phyloP scores from a whole-genome alignment of 495 filamentous ascomycete species.

The Aspergillus ellipticus region DNA sequence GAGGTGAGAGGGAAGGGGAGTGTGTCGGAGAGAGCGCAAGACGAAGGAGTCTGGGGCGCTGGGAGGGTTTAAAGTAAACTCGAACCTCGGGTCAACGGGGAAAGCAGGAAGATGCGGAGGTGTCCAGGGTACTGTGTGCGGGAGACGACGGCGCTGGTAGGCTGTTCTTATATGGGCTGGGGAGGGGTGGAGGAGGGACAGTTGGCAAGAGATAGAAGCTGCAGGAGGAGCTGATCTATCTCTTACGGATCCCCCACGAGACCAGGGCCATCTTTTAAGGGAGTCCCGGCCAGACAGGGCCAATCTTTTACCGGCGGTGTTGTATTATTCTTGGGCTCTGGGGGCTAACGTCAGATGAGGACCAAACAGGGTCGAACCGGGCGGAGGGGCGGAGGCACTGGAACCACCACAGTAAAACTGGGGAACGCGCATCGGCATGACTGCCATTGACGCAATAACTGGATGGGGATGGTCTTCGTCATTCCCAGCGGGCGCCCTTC shows the following conservation, averaged over 20 bases:
- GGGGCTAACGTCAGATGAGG: not conserved
- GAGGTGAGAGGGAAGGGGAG: not conserved
- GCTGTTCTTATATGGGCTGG: slow-evolving; percentile 1
- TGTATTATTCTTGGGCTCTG: no score
- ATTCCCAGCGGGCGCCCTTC: not conserved
- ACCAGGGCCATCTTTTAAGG: not conserved
- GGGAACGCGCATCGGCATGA: no score
- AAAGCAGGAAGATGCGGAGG: slow-evolving; percentile 15
- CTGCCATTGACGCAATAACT: slow-evolving; percentile 6
- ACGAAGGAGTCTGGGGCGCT: slow-evolving; percentile 4
- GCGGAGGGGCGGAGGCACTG: no score
- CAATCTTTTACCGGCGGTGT: slow-evolving; percentile 4
- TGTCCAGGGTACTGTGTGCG: not conserved
- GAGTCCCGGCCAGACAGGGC: not conserved
- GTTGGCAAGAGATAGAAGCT: not conserved
- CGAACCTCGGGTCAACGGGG: slow-evolving; percentile 32
- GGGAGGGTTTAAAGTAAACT: slow-evolving; percentile 5
- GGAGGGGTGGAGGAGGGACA: not conserved
- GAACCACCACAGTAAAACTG: no score
- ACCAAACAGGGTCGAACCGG: slow-evolving; percentile 4
- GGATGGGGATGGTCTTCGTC: slow-evolving; percentile 1
- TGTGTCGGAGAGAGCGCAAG: slow-evolving; percentile 2
- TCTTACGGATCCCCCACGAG: not conserved
- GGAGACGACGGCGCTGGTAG: not conserved
- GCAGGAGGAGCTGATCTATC: slow-evolving; percentile 1